A percentile compares a stretch with the other conserved stretches of the same genome.
Conservation (phyloP, 345 rosid genomes). For the Lepidium didymum region DNA sequence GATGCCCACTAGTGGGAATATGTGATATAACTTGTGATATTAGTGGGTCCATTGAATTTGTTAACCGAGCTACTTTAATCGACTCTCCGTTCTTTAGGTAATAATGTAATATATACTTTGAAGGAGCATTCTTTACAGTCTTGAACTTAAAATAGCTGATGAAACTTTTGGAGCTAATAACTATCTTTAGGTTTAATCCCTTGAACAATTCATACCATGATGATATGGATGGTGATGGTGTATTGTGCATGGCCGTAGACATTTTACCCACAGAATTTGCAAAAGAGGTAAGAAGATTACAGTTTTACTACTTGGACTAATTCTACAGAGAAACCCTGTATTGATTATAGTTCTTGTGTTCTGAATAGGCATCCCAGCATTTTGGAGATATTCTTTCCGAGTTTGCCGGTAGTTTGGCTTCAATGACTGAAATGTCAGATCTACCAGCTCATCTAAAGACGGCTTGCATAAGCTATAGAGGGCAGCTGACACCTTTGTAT, state of each 20-base stretch:
- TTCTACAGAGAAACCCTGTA: background rate
- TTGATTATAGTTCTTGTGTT: slow-evolving; percentile 18
- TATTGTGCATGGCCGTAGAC: slow-evolving; percentile 74
- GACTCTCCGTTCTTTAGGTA: slow-evolving; percentile 93
- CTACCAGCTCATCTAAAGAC: slow-evolving; percentile 67
- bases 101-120: slow-evolving; percentile 36
- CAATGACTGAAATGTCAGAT: slow-evolving; percentile 40
- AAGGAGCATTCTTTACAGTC: background rate
- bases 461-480: slow-evolving; percentile 83
- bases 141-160: background rate
- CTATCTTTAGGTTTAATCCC: slow-evolving; percentile 55
- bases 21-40: slow-evolving; percentile 91
- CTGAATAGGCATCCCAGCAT: slow-evolving; percentile 75
- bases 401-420: slow-evolving; percentile 69
- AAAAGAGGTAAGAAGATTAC: slow-evolving; percentile 59
- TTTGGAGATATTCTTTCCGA: slow-evolving; percentile 80
- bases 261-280: slow-evolving; percentile 96
- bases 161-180: background rate
- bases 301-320: background rate
- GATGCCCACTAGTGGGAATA: slow-evolving; percentile 77
- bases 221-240: slow-evolving; percentile 81
- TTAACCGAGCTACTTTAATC: slow-evolving; percentile 58
- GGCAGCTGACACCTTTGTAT: slow-evolving; percentile 57
- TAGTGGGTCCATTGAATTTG: slow-evolving; percentile 82
- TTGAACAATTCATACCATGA: slow-evolving; percentile 44